Conservation (phyloP, 2,329 filamentous ascomycete genomes). For the Colletotrichum sp. region DNA sequence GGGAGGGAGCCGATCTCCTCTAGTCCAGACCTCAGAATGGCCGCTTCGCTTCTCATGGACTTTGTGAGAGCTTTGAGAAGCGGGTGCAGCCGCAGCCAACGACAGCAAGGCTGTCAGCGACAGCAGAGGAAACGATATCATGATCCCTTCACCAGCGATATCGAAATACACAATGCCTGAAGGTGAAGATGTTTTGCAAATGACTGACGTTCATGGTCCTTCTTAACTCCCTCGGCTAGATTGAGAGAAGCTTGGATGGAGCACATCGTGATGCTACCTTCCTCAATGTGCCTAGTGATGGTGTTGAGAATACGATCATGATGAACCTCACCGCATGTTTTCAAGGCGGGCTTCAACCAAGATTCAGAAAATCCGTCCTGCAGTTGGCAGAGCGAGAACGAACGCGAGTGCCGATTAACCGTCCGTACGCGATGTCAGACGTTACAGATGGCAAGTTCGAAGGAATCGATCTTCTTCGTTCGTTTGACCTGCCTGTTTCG, state of each 20-base stretch:
- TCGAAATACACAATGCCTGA: not conserved
- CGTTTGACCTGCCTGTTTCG: not conserved
- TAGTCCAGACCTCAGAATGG: not conserved
- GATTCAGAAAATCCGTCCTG: not conserved
- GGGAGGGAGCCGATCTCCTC: not conserved
- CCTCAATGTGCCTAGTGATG: not conserved
- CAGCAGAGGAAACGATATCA: not conserved
- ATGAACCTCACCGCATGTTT: not conserved
- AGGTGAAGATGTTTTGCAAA: accelerated
- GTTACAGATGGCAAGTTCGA: not conserved
- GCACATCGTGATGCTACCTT: not conserved
- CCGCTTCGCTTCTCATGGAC: not conserved
- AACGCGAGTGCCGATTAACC: not conserved
- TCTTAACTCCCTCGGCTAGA: not conserved
- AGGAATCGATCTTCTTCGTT: not conserved
- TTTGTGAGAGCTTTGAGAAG: not conserved
- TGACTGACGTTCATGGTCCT: not conserved
- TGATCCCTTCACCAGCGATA: not conserved
- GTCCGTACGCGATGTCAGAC: not conserved
- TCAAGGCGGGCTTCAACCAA: too few relatives aligned
- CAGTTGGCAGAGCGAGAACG: not conserved
- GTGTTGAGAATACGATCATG: not conserved
- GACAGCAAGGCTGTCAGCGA: not conserved
- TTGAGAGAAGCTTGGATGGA: not conserved
- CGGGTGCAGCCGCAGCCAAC: not conserved